Conservation (phyloP, 2,329 filamentous ascomycete species). For the Penicillium sp. region DNA sequence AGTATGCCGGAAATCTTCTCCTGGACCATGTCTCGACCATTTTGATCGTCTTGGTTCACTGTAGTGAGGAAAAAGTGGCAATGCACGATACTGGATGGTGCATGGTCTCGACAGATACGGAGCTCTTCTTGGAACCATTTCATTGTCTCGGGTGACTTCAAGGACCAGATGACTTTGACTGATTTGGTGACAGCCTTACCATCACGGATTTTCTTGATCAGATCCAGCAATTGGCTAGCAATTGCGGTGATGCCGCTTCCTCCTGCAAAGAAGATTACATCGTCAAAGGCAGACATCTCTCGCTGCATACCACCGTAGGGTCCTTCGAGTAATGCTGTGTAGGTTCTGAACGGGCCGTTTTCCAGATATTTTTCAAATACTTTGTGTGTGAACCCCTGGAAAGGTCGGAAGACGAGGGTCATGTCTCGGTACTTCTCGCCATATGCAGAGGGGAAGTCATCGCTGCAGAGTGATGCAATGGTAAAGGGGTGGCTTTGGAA, state of each 20-base stretch:
- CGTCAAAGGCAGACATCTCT: conserved; percentile 86
- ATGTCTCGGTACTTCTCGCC: conserved; percentile 84
- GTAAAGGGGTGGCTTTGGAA: conserved; percentile 96
- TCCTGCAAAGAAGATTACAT: conserved; percentile 86
- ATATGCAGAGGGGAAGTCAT: conserved; percentile 89
- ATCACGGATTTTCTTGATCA: conserved; percentile 96
- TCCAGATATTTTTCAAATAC: conserved; percentile 78
- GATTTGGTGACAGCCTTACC: conserved; percentile 88
- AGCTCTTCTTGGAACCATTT: conserved; percentile 97
- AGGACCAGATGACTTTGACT: conserved; percentile 88
- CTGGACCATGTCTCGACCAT: conserved; percentile 71
- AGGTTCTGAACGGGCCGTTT: conserved; percentile 85
- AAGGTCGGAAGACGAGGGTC: conserved; percentile 85
- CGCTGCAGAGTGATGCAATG: conserved; percentile 84
- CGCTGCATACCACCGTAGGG: conserved; percentile 93
- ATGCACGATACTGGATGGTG: conserved; percentile 79
- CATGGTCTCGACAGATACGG: conserved; percentile 82
- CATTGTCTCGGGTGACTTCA: conserved; percentile 87
- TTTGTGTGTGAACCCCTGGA: conserved; percentile 80
- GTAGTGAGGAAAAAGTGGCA: conserved; percentile 94
- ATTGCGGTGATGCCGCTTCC: conserved; percentile 92
- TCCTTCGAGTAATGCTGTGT: conserved; percentile 85
- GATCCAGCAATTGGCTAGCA: conserved; percentile 80
- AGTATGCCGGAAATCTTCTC: conserved; percentile 86
- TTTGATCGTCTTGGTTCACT: conserved; percentile 57